phyloP scores from a whole-genome alignment of 495 filamentous ascomycete species.

The Hypoxylon cercidicola region DNA sequence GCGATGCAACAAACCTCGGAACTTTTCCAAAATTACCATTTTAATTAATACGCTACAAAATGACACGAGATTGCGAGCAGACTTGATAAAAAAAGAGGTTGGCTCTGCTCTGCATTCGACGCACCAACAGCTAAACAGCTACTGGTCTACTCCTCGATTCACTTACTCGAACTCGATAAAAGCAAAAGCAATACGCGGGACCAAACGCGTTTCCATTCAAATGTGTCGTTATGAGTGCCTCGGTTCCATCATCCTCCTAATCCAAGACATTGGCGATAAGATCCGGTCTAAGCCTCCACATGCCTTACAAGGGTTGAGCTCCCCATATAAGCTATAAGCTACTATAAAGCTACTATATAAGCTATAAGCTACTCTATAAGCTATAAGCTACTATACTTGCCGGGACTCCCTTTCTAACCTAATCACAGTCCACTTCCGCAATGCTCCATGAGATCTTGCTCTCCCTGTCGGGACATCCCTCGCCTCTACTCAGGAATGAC shows the following conservation, averaged over 20 bases:
- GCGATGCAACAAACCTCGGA: no score
- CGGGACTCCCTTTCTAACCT: slow-evolving; percentile 19
- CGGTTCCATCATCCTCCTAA: slow-evolving; percentile 57
- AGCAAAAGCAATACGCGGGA: slow-evolving; percentile 2
- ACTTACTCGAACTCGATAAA: slow-evolving; percentile 1
- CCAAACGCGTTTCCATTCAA: slow-evolving; percentile 7
- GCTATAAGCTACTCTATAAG: no score
- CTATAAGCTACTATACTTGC: background rate
- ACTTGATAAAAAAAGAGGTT: no score
- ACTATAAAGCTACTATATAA: no score
- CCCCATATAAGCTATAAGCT: no score
- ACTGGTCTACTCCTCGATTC: background rate
- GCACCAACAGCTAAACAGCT: no score
- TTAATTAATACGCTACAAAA: no score
- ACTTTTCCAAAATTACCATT: no score
- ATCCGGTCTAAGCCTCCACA: slow-evolving; percentile 44
- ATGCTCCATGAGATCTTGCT: slow-evolving; percentile 99
- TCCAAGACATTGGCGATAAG: slow-evolving; percentile 53
- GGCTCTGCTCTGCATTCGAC: no score
- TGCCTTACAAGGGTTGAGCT: slow-evolving; percentile 43
- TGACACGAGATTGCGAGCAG: no score
- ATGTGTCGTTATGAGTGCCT: slow-evolving; percentile 63
- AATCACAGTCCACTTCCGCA: slow-evolving; percentile 41
- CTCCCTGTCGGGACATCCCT: slow-evolving; percentile 91
- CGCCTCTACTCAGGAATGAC: slow-evolving; percentile 74